Conservation (phyloP, 2,329 filamentous ascomycete genomes). For the Didymosphaeria variabile region DNA sequence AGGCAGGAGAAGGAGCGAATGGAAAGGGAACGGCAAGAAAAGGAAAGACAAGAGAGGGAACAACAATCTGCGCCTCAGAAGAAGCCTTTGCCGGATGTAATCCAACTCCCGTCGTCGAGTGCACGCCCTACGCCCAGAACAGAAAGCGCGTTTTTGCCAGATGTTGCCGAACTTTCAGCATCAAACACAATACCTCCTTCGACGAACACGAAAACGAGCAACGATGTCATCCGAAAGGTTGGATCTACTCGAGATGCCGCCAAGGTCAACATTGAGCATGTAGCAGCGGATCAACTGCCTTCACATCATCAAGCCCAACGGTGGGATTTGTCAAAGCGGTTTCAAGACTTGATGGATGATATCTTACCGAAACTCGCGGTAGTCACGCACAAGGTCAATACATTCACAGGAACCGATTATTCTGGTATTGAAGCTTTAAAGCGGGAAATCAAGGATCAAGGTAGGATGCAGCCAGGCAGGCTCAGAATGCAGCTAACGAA, state of each 20-base stretch:
- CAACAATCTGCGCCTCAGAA: neutral
- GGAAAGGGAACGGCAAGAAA: neutral
- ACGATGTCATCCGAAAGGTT: slow-evolving; percentile 19
- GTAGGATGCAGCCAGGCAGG: slow-evolving; percentile 46
- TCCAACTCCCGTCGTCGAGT: neutral
- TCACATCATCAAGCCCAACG: slow-evolving; percentile 63
- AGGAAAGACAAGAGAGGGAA: slow-evolving; percentile 4
- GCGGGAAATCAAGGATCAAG: slow-evolving; percentile 74
- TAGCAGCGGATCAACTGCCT: slow-evolving; percentile 57
- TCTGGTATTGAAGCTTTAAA: slow-evolving; percentile 89
- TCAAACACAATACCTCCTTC: slow-evolving; percentile 9
- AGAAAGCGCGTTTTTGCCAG: neutral
- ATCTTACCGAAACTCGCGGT: slow-evolving; percentile 84
- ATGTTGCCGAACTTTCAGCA: slow-evolving; percentile 1
- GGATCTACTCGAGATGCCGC: slow-evolving; percentile 20
- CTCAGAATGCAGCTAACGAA: slow-evolving; percentile 18
- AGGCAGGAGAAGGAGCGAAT: neutral
- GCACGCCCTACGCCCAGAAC: slow-evolving; percentile 10
- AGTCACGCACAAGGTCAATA: slow-evolving; percentile 89
- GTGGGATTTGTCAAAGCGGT: slow-evolving; percentile 66
- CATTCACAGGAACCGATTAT: slow-evolving; percentile 87
- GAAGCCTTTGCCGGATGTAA: slow-evolving; percentile 1
- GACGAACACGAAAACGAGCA: slow-evolving; percentile 13
- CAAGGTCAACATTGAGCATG: slow-evolving; percentile 40
- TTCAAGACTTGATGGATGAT: slow-evolving; percentile 84